Percentiles rank a stretch among this genome's conserved stretches.
phyloP scores from a whole-genome alignment of 257 asterid species.

The Euphrasia confusa region DNA sequence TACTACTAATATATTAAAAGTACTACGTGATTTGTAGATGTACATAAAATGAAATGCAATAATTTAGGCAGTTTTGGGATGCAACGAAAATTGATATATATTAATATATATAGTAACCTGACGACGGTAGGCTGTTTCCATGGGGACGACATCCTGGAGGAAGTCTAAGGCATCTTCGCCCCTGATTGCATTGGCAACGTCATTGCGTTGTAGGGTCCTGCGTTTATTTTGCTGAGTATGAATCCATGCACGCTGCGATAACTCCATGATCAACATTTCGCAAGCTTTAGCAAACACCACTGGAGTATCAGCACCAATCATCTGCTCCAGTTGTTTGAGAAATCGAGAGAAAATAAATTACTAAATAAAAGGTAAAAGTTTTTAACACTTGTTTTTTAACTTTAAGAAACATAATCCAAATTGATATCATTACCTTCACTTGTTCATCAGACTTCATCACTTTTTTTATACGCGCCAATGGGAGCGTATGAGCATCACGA shows the following conservation, averaged over 20 bases:
- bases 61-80: too few relatives aligned
- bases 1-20: too few relatives aligned
- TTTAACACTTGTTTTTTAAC: too few relatives aligned
- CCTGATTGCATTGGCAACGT: conserved; percentile 35
- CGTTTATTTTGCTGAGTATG: conserved; percentile 23
- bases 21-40: too few relatives aligned
- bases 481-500: conserved; percentile 25
- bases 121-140: background rate
- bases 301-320: conserved; percentile 38
- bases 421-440: conserved; percentile 30
- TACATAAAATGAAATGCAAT: too few relatives aligned
- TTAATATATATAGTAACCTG: conserved; percentile 25
- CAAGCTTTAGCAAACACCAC: conserved; percentile 35
- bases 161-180: conserved; percentile 21
- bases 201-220: conserved; percentile 28
- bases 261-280: conserved; percentile 36
- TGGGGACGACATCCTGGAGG: conserved; percentile 28
- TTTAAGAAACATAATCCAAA: too few relatives aligned
- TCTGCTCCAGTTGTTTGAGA: conserved; percentile 19
- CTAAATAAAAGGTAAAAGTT: too few relatives aligned
- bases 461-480: conserved; percentile 38
- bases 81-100: background rate
- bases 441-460: conserved; percentile 35
- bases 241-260: conserved; percentile 39
- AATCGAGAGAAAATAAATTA: too few relatives aligned